A percentile compares a stretch with the other conserved stretches of the same genome.
Conservation (phyloP, 352 stramenopile genomes). For the Globisporangium sylvaticum region DNA sequence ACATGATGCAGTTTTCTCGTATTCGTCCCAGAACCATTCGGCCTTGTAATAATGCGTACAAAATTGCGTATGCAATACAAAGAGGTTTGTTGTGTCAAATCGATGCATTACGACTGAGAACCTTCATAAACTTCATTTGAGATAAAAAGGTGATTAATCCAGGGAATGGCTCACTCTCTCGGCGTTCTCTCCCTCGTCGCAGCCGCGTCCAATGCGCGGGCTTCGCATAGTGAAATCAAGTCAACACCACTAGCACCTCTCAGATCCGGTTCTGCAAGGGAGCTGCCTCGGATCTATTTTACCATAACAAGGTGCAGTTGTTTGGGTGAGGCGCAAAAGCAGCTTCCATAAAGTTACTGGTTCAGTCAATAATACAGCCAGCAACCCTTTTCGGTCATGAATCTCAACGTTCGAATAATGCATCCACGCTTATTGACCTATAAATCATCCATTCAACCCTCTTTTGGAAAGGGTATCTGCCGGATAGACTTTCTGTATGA, state of each 20-base stretch:
- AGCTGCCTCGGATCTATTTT: neutral
- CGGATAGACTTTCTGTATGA: neutral
- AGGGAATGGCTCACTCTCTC: too few relatives aligned
- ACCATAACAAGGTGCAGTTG: neutral
- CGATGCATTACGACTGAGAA: neutral
- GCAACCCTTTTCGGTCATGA: neutral
- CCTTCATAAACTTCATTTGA: neutral
- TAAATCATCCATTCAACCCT: neutral
- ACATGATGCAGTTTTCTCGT: neutral
- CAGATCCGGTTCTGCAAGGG: too few relatives aligned
- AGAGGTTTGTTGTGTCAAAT: neutral
- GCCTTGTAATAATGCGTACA: neutral
- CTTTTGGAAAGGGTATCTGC: neutral
- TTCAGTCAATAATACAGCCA: neutral
- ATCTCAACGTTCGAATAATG: neutral
- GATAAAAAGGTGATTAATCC: neutral
- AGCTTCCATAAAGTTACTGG: neutral
- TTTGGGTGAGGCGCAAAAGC: neutral
- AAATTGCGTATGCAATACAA: neutral
- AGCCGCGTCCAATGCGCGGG: neutral
- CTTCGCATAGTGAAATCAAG: neutral
- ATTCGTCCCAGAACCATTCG: neutral
- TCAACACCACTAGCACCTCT: too few relatives aligned
- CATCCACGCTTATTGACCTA: too few relatives aligned
- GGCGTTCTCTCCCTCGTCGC: slow-evolving; percentile 4